phyloP scores from a whole-genome alignment of 2,329 filamentous ascomycete genomes.

The Beauveria medogensis region DNA sequence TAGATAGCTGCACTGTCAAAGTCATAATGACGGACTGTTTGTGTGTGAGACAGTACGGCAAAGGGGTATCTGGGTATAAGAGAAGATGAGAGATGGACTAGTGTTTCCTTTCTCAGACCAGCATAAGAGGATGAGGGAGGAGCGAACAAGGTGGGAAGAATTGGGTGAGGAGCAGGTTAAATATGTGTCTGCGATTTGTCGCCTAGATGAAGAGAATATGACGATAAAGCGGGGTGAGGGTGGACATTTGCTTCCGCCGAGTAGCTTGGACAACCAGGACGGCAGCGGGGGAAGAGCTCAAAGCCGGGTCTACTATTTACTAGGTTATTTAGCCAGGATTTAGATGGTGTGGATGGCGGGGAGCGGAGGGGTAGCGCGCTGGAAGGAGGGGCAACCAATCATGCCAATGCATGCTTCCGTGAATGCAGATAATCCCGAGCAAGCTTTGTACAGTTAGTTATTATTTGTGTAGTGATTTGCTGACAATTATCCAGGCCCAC shows the following conservation, averaged over 20 bases:
- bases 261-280: neutral
- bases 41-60: constrained; percentile 7
- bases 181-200: neutral
- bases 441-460: neutral
- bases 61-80: constrained; percentile 17
- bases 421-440: no score
- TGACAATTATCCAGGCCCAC: neutral
- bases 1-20: constrained; percentile 56
- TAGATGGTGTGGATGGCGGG: neutral
- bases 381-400: neutral
- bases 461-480: neutral
- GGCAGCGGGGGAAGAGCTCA: neutral
- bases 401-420: no score
- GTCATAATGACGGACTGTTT: constrained; percentile 28
- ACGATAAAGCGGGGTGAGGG: constrained; percentile 7
- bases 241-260: neutral
- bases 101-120: neutral
- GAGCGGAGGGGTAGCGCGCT: neutral
- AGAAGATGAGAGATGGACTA: constrained; percentile 3
- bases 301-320: neutral
- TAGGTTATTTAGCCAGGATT: no score
- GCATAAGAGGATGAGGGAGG: neutral
- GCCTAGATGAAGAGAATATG: neutral
- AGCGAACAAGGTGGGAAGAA: neutral
- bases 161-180: constrained; percentile 4